Percentiles rank a stretch among this genome's conserved stretches.
phyloP scores from a whole-genome alignment of 2,329 filamentous ascomycete species.

The Escovopsis sp. region DNA sequence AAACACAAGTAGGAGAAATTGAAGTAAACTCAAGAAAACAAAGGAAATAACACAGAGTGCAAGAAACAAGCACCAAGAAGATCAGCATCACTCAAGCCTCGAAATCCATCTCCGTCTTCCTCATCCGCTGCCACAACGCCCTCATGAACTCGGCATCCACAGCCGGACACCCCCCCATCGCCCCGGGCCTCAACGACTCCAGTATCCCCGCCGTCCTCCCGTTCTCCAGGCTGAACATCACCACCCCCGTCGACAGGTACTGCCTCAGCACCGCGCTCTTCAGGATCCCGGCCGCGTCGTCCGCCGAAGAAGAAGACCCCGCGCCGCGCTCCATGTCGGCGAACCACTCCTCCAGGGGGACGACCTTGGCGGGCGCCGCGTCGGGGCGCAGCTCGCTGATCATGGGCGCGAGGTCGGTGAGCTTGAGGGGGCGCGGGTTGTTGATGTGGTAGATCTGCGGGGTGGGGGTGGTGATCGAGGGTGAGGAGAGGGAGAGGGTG shows the following conservation, averaged over 20 bases:
- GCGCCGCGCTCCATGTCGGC: conserved; percentile 4
- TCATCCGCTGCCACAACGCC: conserved; percentile 7
- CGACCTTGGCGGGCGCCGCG: conserved; percentile 4
- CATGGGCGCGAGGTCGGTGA: conserved; percentile 9
- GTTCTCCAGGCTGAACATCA: conserved; percentile 12
- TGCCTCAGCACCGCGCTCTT: conserved; percentile 10
- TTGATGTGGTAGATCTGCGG: conserved; percentile 10
- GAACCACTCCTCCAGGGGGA: conserved; percentile 9
- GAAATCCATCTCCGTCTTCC: conserved; percentile 4
- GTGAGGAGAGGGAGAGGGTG: conserved; percentile 1
- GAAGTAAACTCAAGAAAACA: neutral
- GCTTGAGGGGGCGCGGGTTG: conserved; percentile 10
- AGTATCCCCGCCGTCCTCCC: conserved; percentile 7
- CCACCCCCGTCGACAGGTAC: conserved; percentile 10
- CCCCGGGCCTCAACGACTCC: conserved; percentile 8
- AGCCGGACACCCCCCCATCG: conserved; percentile 8
- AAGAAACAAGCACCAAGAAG: no score
- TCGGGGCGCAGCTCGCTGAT: conserved; percentile 8
- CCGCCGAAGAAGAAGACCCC: conserved; percentile 7
- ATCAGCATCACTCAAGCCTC: neutral
- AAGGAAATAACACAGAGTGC: neutral
- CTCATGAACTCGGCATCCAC: conserved; percentile 9
- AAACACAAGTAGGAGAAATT: no score
- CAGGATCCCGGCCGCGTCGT: conserved; percentile 7
- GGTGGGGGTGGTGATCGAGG: conserved; percentile 1